phyloP scores from a whole-genome alignment of 192 early-diverging fungal species.

The Spinellus fusiger region DNA sequence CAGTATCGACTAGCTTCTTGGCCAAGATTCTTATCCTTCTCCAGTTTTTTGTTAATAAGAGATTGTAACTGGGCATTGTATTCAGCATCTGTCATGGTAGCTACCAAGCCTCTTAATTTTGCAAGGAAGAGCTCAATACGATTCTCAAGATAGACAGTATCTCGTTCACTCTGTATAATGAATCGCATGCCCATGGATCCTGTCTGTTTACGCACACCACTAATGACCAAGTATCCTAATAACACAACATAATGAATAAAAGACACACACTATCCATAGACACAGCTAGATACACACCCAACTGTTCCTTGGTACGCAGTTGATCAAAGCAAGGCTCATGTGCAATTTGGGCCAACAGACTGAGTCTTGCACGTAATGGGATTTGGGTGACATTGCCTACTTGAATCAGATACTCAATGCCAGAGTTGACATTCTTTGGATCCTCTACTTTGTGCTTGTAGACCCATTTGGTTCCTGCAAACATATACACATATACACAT shows the following conservation, averaged over 20 bases:
- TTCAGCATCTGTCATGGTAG: conserved; percentile 62
- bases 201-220: conserved; percentile 64
- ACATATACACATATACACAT: neutral
- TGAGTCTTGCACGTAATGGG: conserved; percentile 56
- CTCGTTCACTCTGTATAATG: conserved; percentile 83
- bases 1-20: conserved; percentile 73
- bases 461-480: conserved; percentile 35
- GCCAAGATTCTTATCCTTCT: conserved; percentile 83
- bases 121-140: conserved; percentile 76
- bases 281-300: conserved; percentile 43
- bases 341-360: conserved; percentile 74
- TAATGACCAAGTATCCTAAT: conserved; percentile 70
- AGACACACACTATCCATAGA: neutral
- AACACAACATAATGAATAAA: neutral
- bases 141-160: conserved; percentile 73
- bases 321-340: conserved; percentile 92
- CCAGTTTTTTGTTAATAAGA: conserved; percentile 63
- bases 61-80: conserved; percentile 73
- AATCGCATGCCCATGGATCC: conserved; percentile 75
- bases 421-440: conserved; percentile 79
- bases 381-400: conserved; percentile 66
- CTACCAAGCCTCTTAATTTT: conserved; percentile 42
- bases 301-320: conserved; percentile 86
- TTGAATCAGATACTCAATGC: conserved; percentile 81
- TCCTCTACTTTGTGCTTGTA: conserved; percentile 61